Base-by-base conservation (phyloP, 305 asterid genomes). In the Fraxinus floribunda region DNA sequence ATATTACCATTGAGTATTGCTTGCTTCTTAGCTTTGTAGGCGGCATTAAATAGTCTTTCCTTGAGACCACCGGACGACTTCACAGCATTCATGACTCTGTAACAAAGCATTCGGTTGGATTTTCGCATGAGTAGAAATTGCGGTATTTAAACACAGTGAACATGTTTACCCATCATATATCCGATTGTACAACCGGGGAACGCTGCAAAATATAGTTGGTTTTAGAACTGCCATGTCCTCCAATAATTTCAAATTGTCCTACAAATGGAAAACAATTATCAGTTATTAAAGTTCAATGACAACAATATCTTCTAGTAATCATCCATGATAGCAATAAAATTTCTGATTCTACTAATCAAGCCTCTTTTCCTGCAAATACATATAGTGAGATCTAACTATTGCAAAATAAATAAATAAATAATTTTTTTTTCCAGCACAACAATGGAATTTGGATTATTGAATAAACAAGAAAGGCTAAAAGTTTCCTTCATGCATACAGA, bases 151-250 rank as follows among this genome's bases (percentile, higher is more conserved):
- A 49, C 0, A 34, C 74, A 36, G 18, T 74, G 49, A 80, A 77
- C 8, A 24, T 2, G 72, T 79, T 68, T 85, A 92, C 97, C 93
- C 93, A 7, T 91, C 87, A 79, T 90, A 90, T 78, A 92, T 84
- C 81, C 88, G 87, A 77, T 93, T 93, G 81, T 85, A 93, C 22
- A 93, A 39, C 7, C 97, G 92, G 76, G 97, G 97, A 64, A 93
- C 97, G 3, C 97, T 91, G 87, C 90, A 86, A 80, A 93, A 87
- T 78, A 93, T n/a, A 13, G 97, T 92, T 22, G 97, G 95, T 83
- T 88, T 91, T 26, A 92, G 89, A 41, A 88, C 91, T 13, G 89
- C 88, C 85, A 93, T 76, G 83, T 93, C 97, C 79, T 93, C 97
- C 89, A 93, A 66, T 86, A 93, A 78, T 86, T 90, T 93, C 90